Evolutionary conservation across 1,284 basidiomycete genomes (phyloP).

Genomic region (Acaromyces ingoldii): DNA sequence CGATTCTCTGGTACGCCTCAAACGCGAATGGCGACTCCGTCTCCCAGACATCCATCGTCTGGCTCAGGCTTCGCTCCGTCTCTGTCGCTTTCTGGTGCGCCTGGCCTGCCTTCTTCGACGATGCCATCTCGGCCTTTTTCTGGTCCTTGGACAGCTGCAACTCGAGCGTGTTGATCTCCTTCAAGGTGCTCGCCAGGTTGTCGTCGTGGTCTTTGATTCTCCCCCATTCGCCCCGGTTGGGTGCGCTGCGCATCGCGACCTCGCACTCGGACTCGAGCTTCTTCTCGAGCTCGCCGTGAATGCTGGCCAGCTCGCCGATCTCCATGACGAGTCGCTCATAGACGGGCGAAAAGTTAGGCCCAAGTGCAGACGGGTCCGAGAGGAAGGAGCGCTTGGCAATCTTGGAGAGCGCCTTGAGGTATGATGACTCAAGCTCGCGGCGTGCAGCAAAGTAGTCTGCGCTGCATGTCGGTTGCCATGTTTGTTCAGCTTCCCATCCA

Average conservation of each 20-base stretch:
- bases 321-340: conserved; percentile 38
- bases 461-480: conserved; percentile 50
- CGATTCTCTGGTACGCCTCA: conserved; percentile 41
- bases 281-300: conserved; percentile 38
- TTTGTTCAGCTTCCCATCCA: too few relatives aligned
- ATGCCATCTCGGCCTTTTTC: conserved; percentile 39
- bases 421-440: conserved; percentile 53
- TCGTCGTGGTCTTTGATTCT: conserved; percentile 39
- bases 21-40: conserved; percentile 36
- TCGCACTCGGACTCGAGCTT: conserved; percentile 49
- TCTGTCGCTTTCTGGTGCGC: conserved; percentile 32
- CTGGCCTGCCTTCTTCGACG: conserved; percentile 34
- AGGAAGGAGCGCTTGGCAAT: conserved; percentile 52
- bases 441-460: conserved; percentile 57
- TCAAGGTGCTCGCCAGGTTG: conserved; percentile 26
- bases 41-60: conserved; percentile 35
- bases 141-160: conserved; percentile 42
- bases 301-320: conserved; percentile 43
- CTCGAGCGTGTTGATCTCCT: conserved; percentile 45
- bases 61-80: conserved; percentile 31
- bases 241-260: conserved; percentile 41
- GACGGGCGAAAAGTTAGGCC: conserved; percentile 40
- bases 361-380: conserved; percentile 36
- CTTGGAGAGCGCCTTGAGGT: conserved; percentile 56
- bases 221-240: conserved; percentile 38